Base-by-base conservation (phyloP, 1,284 basidiomycete species). In the Melampsora americana region DNA sequence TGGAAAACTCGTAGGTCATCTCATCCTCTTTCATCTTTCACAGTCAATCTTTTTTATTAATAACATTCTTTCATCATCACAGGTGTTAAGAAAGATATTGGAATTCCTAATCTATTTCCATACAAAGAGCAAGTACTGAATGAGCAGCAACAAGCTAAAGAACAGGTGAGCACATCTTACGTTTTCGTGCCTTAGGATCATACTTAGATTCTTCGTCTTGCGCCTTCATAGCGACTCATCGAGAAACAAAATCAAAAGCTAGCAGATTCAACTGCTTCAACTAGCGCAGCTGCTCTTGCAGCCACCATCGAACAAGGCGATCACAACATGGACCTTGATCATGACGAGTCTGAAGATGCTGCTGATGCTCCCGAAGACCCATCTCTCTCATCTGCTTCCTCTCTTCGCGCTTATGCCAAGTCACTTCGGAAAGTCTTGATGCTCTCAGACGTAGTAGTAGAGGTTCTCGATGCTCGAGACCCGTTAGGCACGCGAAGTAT, bases 111-210 rank as follows among this genome's bases (percentile, higher is more conserved):
- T 84, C 90, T 89, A 78, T 96, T 95, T 85, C 95, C 95, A 3
- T 96, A 91, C 87, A 99, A 98, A 86, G 95, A 97, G 82, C 90
- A 95, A 84, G 90, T 99, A 77, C 86, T 99, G 59, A 93, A 93
- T 18, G 95, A 99, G 39, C 70, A 72, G 44, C 61, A 72, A 78
- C 81, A 82, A 76, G 81, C 82, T 70, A 76, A 79, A 3, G 7
- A 44, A 14, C 42, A 44, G 3, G 42, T 44, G 7, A 44, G 42
- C 11, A 14, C 11, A 14, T 44, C 16, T 44, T 14, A 11, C 5
- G 16, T 44, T n/a, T 44, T 3, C 42, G 16, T 44, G 42, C 12
- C 42, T 0, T 42, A 42, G 39, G 39, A 42, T 44, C 16, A 14
- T 44, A 44, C 11, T 44, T 44, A 44, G 0, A 14, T 14, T 1